Conservation (phyloP, 1,284 basidiomycete species). For the Puccinia coronata region DNA sequence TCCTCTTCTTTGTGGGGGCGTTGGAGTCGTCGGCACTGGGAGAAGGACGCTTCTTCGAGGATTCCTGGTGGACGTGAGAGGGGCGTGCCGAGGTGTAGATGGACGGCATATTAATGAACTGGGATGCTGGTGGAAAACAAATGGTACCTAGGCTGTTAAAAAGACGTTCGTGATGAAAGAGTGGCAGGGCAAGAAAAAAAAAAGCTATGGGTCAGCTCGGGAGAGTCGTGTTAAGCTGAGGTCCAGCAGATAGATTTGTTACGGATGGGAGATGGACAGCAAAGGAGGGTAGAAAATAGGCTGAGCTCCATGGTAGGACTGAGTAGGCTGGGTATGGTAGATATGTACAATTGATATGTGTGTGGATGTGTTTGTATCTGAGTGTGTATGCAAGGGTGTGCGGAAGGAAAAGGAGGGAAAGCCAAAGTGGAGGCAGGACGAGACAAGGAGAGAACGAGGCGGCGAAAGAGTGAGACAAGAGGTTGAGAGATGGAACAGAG, state of each 20-base stretch:
- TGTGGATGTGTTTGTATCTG: constrained; percentile 8
- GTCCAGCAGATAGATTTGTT: not conserved
- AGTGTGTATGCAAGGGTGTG: constrained; percentile 22
- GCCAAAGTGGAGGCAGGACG: constrained; percentile 5
- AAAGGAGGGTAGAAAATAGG: not conserved
- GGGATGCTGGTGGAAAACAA: not conserved
- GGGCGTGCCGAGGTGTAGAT: not conserved
- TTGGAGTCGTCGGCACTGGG: constrained; percentile 39
- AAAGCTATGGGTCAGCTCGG: constrained; percentile 2
- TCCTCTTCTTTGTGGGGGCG: constrained; percentile 7
- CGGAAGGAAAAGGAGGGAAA: not conserved
- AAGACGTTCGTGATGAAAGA: not conserved
- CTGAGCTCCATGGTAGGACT: constrained; percentile 7
- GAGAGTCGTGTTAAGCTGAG: not conserved
- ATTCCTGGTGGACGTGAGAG: not conserved
- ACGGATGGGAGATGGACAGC: not conserved
- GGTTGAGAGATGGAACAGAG: not conserved
- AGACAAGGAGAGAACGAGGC: constrained; percentile 14
- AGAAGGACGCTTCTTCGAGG: constrained; percentile 50
- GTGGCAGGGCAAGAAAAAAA: not conserved
- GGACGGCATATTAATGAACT: constrained; percentile 1
- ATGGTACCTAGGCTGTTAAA: not conserved
- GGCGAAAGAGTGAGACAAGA: not conserved
- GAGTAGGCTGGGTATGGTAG: not conserved
- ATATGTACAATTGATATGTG: not conserved